Base-by-base conservation (phyloP, 805 yeast genomes). In the Metschnikowia similis region DNA sequence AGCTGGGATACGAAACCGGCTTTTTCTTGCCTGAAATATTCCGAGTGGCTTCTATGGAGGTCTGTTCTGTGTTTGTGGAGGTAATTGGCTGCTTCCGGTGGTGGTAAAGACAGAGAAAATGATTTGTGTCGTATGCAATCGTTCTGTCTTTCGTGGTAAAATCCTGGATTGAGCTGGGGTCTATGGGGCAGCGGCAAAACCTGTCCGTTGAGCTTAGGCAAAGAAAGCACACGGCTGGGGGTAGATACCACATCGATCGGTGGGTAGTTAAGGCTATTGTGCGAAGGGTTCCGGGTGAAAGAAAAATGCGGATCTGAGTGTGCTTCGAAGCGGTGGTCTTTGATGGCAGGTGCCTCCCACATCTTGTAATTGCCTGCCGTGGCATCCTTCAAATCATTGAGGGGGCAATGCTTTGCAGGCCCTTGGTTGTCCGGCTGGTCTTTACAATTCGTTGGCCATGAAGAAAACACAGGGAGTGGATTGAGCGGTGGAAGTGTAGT, bases 271-370 rank as follows among this genome's bases (percentile, higher is more conserved):
- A 7, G 13, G 8, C 13, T 6, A 16, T 8, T 38, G 41, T 26
- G 41, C 8, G 41, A 16, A 38, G 27, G 26, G n/a, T 27, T 11
- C 7, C 40, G 40, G 8, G 40, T 21, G 27, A 16, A 6, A 7
- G 41, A 38, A 13, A 38, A 26, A 27, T 27, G 41, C 14, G 31
- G 13, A 30, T 38, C 41, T 13, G n/a, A 8, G 31, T 27, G 41
- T 10, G 30, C 8, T 10, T 26, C 41, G 27, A 27, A 27, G 31
- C 41, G 31, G 8, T n/a, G 31, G 8, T 38, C 41, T 9, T 38
- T 27, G 30, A 38, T 27, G 34, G 34, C 34, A 28, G 42, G 42
- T 14, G 42, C 42, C 14, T 39, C 42, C 42, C 42, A 39, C n/a
- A 29, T 34, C 14, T 39, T 10, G 32, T 27, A 38, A 6, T 21